phyloP scores from a whole-genome alignment of 208 protist genomes.

The Leptomonas seymouri region DNA sequence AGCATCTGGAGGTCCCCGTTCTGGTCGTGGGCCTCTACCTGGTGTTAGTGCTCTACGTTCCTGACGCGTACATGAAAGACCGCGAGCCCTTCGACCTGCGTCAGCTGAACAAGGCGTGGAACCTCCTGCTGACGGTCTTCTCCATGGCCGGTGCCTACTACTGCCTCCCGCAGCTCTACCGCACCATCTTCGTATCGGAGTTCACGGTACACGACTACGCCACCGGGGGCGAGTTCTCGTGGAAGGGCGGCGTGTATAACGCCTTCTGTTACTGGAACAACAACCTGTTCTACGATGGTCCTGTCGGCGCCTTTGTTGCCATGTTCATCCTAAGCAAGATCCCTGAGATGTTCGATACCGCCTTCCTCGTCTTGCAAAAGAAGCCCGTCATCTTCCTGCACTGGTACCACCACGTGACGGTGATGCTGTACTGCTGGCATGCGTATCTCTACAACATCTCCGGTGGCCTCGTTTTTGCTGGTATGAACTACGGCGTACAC shows the following conservation, averaged over 20 bases:
- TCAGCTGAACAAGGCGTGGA: slow-evolving; percentile 73
- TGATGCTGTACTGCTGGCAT: slow-evolving; percentile 94
- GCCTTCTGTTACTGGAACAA: slow-evolving; percentile 60
- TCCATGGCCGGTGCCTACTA: slow-evolving; percentile 67
- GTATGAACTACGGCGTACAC: slow-evolving; percentile 94
- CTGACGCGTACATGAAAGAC: slow-evolving; percentile 68
- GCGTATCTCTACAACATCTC: slow-evolving; percentile 55
- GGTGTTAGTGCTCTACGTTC: slow-evolving; percentile 61
- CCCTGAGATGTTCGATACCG: slow-evolving; percentile 87
- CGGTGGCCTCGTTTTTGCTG: slow-evolving; percentile 79
- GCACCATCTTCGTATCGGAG: slow-evolving; percentile 32
- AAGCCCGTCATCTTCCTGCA: slow-evolving; percentile 85
- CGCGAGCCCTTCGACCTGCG: slow-evolving; percentile 58
- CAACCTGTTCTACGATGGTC: slow-evolving; percentile 56
- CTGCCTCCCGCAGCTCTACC: slow-evolving; percentile 56
- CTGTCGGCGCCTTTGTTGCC: slow-evolving; percentile 61
- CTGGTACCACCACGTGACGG: slow-evolving; percentile 94
- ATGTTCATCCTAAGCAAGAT: slow-evolving; percentile 85
- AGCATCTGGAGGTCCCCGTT: slow-evolving; percentile 57
- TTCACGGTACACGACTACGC: slow-evolving; percentile 36
- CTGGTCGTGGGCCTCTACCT: slow-evolving; percentile 50
- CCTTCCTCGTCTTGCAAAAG: slow-evolving; percentile 88
- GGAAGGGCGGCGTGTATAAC: slow-evolving; percentile 55
- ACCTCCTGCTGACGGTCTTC: slow-evolving; percentile 79
- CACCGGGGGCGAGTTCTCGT: slow-evolving; percentile 14